A percentile compares a stretch with the other conserved stretches of the same genome.
Conservation (phyloP, 805 yeast species). For the Barnettozyma salicaria region DNA sequence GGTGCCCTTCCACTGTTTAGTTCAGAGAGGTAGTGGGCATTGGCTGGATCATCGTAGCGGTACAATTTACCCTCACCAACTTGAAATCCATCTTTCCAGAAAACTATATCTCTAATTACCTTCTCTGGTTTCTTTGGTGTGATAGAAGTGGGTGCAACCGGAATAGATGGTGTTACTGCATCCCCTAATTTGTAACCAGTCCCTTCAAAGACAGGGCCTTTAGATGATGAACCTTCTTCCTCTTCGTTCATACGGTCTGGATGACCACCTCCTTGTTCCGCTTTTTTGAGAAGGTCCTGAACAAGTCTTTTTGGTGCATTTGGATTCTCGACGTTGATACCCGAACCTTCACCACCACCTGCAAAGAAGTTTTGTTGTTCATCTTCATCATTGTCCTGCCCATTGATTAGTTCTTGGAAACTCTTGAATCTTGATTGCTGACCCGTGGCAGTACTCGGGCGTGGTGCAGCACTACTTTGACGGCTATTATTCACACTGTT, state of each 20-base stretch:
- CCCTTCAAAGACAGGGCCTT: conserved; percentile 28
- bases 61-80: conserved; percentile 86
- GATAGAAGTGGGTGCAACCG: conserved; percentile 32
- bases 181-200: conserved; percentile 38
- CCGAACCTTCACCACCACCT: conserved; percentile 67
- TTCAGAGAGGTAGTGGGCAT: conserved; percentile 69
- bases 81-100: conserved; percentile 95
- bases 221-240: conserved; percentile 31
- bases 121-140: conserved; percentile 33
- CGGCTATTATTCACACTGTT: background rate
- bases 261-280: conserved; percentile 54
- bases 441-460: conserved; percentile 12
- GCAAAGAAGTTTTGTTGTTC: conserved; percentile 60
- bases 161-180: conserved; percentile 28
- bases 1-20: conserved; percentile 92
- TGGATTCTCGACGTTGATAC: conserved; percentile 75
- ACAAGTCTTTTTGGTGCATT: conserved; percentile 37
- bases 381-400: conserved; percentile 40
- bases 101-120: conserved; percentile 77
- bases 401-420: conserved; percentile 33
- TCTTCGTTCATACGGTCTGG: conserved; percentile 26
- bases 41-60: conserved; percentile 90
- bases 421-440: conserved; percentile 31
- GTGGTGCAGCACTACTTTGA: conserved; percentile 2
- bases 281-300: conserved; percentile 57